Conservation (phyloP, 805 yeast species). For the Starmerella tilneyi region DNA sequence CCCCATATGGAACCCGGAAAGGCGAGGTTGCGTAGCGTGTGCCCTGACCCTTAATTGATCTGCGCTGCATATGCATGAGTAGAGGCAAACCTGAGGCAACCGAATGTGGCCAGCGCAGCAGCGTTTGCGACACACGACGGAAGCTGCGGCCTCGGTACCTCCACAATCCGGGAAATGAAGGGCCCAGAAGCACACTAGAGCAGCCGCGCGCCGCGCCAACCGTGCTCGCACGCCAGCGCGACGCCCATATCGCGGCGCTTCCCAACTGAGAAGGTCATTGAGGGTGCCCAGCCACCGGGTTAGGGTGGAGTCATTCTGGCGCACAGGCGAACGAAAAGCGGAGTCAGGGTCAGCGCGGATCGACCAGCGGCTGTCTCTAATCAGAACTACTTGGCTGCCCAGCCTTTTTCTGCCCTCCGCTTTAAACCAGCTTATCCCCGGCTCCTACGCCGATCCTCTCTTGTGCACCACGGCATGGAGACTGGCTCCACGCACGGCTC, state of each 20-base stretch:
- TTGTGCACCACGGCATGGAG: slow-evolving; percentile 7
- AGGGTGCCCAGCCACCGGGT: slow-evolving; percentile 4
- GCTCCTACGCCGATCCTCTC: background rate
- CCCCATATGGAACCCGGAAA: background rate
- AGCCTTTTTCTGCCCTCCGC: slow-evolving; percentile 1
- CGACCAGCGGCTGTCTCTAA: slow-evolving; percentile 1
- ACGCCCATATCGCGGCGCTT: no score
- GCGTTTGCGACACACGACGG: no score
- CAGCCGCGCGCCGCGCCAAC: no score
- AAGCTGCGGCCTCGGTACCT: no score
- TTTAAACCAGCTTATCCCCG: slow-evolving; percentile 1
- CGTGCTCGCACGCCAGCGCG: background rate
- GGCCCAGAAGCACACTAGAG: no score
- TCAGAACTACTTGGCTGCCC: background rate
- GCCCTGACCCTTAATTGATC: slow-evolving; percentile 7
- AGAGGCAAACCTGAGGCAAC: background rate
- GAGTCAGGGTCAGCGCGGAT: slow-evolving; percentile 5
- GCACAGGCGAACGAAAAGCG: slow-evolving; percentile 7
- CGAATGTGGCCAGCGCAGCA: no score
- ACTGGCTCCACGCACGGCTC: slow-evolving; percentile 8
- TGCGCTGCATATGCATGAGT: background rate
- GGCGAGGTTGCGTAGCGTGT: background rate
- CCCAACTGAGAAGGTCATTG: background rate
- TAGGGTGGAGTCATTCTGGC: background rate
- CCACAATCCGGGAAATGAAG: no score